Percentiles rank a stretch among this genome's conserved stretches.
Conservation (phyloP, 441 rosid genomes). For the Erodium moschatum region DNA sequence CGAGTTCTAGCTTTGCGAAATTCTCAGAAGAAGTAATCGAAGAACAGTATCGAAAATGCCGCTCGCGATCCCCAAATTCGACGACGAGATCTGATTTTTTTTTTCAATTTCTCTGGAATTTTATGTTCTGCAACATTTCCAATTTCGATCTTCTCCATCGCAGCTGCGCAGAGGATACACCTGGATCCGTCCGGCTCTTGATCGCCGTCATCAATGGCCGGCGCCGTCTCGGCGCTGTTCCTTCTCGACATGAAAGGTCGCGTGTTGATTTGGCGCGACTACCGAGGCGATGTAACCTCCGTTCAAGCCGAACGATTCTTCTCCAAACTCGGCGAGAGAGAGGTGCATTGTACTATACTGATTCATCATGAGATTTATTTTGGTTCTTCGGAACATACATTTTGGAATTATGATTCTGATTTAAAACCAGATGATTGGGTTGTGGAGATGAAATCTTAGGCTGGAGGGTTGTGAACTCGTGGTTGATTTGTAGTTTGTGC, state of each 20-base stretch:
- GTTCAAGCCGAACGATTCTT: conserved; percentile 90
- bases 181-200: neutral
- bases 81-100: neutral
- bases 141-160: neutral
- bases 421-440: neutral
- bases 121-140: neutral
- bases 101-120: neutral
- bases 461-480: neutral
- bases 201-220: conserved; percentile 37
- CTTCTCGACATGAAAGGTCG: conserved; percentile 91
- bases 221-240: conserved; percentile 36
- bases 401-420: neutral
- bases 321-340: conserved; percentile 92
- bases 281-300: conserved; percentile 89
- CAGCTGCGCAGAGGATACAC: neutral
- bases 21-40: too few species aligned
- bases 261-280: conserved; percentile 94
- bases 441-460: neutral
- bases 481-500: neutral
- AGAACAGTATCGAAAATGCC: too few species aligned
- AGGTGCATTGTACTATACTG: conserved; percentile 29
- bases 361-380: neutral
- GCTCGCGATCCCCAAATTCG: neutral
- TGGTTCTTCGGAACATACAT: too few species aligned
- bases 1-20: too few species aligned